Evolutionary conservation across 495 filamentous ascomycete species (phyloP), one percentile per base, ranked within the genome.

Genomic region (Xylaria flabelliformis): DNA sequence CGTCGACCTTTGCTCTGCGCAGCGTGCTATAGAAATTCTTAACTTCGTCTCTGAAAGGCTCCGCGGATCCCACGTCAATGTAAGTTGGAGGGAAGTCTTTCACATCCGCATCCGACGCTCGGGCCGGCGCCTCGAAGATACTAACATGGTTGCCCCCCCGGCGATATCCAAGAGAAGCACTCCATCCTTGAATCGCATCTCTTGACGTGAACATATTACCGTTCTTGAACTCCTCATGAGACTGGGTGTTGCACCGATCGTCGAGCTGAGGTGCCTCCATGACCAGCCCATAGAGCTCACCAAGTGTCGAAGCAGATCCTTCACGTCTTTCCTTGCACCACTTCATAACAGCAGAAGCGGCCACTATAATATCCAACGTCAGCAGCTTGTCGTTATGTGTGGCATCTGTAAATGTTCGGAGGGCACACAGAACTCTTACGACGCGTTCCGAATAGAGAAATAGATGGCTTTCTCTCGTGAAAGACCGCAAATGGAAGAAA

Each of bases 1-100:
- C 80, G 78, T 58, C 78, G 79, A 41, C 82, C 76, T 12, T 75
- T 77, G 15, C 77, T 77, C 29, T 78, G 74, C 39, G 69, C 69
- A 61, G 71, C 64, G 51, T 74, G 75, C 29, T 48, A 64, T 24
- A 71, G 69, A 70, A 74, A 69, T 61, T 67, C 72, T 66, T 74
- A 72, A 44, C 76, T 74, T 70, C 79, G 64, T 73, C 71, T 63
- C 71, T 62, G 32, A 73, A 64, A 3, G 71, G 71, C 39, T 73
- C 71, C 34, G 36, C 64, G 4, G 64, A 56, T 41, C 71, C 71
- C 9, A 73, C 71, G 34, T 73, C 71, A n/a, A 73, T 42, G 51
- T 73, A 73, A 15, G 71, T 68, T 24, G 71, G 71, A 26, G 71
- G 71, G 34, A 73, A 66, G 34, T 36, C 61, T 29, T 36, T 0